A percentile compares a stretch with the other conserved stretches of the same genome.
Conservation (phyloP, 352 stramenopile species). For the Globisporangium sylvaticum region DNA sequence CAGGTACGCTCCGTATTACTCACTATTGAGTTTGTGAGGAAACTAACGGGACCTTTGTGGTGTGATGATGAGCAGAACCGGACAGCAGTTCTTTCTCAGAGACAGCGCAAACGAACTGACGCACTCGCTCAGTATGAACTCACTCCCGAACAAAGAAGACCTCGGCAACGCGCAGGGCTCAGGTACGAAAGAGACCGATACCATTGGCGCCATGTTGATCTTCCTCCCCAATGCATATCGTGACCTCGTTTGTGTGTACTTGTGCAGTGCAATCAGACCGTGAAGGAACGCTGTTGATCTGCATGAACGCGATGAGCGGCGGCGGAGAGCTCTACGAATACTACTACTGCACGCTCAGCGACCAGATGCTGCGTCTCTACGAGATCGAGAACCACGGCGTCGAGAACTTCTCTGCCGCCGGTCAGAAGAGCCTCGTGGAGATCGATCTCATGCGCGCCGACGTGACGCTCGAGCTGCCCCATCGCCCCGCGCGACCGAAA, state of each 20-base stretch:
- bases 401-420: neutral
- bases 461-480: slow-evolving; percentile 32
- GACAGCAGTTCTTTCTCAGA: slow-evolving; percentile 54
- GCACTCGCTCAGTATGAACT: slow-evolving; percentile 30
- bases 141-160: slow-evolving; percentile 18
- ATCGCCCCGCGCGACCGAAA: slow-evolving; percentile 7
- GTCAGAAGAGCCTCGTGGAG: slow-evolving; percentile 23
- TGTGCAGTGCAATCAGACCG: slow-evolving; percentile 23
- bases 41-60: neutral
- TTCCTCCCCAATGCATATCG: too few species aligned
- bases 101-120: slow-evolving; percentile 52
- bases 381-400: slow-evolving; percentile 15
- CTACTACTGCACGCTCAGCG: slow-evolving; percentile 31
- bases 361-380: slow-evolving; percentile 33
- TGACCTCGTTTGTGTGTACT: too few species aligned
- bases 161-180: slow-evolving; percentile 18
- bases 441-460: slow-evolving; percentile 33
- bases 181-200: neutral
- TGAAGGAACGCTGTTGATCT: slow-evolving; percentile 29
- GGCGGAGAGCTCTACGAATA: slow-evolving; percentile 27
- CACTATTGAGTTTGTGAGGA: neutral
- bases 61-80: slow-evolving; percentile 28
- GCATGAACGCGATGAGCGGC: neutral
- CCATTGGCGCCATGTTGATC: too few species aligned
- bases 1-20: slow-evolving; percentile 20